Base-by-base conservation (phyloP, 495 filamentous ascomycete genomes). In the Cercophora newfieldiana region DNA sequence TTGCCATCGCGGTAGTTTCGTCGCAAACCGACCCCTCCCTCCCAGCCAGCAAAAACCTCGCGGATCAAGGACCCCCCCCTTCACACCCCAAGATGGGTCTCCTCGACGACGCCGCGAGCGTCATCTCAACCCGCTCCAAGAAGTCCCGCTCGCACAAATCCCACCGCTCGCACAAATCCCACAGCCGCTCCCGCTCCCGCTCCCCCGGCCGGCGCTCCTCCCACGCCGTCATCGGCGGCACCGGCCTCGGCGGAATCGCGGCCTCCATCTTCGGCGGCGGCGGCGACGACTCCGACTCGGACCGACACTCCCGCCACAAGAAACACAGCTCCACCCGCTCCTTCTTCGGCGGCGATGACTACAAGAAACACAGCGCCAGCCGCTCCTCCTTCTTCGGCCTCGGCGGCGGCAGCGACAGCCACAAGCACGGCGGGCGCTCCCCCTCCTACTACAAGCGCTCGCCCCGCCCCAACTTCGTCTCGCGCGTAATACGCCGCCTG, bases 391-490 rank as follows among this genome's bases (percentile, higher is more conserved):
- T 71, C 61, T 61, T 64, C 37, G 54, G 48, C 19, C 16, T 60
- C 8, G 47, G 47, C 31, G 57, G 58, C 33, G 60, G 37, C 24
- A 59, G 56, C 47, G 61, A 65, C 24, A 29, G 24, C 24, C 21
- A 61, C 7, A 28, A 31, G 25, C 22, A 56, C 31, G 21, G 26
- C 54, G 24, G 50, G 10, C 21, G 50, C 7, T 82, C 84, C 63
- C 82, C 82, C 33, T 89, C 88, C 21, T 91, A 86, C 77, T 89
- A 91, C 88, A 80, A 86, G 79, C 77, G 91, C 75, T 75, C 88
- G 78, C 89, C 93, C 16, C 90, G 93, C 53, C 82, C 85, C 22
- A 91, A 90, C 67, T 95, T 92, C 78, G 76, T 95, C 63, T 74
- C 85, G 65, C 88, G 88, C 64, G 80, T 92, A 44, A 74, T 91